Evolutionary conservation across 1,139 yeast species (phyloP), one percentile per base, ranked within the genome.

Genomic region (Yamadazyma buinensis): DNA sequence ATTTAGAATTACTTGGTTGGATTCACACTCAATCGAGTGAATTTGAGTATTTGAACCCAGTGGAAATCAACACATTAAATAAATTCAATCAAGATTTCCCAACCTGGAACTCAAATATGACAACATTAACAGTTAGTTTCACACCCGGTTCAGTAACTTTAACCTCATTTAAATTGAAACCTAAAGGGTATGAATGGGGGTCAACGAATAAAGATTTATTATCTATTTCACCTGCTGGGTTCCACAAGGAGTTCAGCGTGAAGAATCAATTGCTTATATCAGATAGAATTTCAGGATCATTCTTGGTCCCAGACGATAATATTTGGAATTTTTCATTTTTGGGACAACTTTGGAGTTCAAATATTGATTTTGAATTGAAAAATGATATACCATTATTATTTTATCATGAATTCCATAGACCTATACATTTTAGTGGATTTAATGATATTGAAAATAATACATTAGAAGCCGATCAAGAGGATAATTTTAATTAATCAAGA

Each of bases 291-390:
- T 71, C 74, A 53, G 98, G 98, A 4, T 83, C 80, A 41, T 90
- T 86, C 57, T 58, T 86, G 61, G 95, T 88, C 1, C 98, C 99
- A 1, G 82, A 77, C 25, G 84, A 84, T 30, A 80, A 78, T 37
- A 56, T 88, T 23, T 92, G 99, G 98, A 92, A 92, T 55, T 88
- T 84, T 54, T 75, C 94, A 3, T 92, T 94, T 51, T 72, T 87
- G 61, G 95, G 97, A 3, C 83, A 95, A 2, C 74, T 84, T 10
- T 94, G 95, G 83, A 80, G 75, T 48, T 64, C 78, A 3, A 73
- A 73, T 23, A 59, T 75, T 35, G 67, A 64, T n/a, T 87, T 74
- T 49, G 77, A 67, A 14, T 55, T 90, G 55, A 85, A 84, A 55
- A 50, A 84, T 33, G 97, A 86, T 51, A 65, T 78, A 8, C 99